Evolutionary conservation across 805 yeast genomes (phyloP), one percentile per base, ranked within the genome.

Genomic region (Saccharomycopsis capsularis): DNA sequence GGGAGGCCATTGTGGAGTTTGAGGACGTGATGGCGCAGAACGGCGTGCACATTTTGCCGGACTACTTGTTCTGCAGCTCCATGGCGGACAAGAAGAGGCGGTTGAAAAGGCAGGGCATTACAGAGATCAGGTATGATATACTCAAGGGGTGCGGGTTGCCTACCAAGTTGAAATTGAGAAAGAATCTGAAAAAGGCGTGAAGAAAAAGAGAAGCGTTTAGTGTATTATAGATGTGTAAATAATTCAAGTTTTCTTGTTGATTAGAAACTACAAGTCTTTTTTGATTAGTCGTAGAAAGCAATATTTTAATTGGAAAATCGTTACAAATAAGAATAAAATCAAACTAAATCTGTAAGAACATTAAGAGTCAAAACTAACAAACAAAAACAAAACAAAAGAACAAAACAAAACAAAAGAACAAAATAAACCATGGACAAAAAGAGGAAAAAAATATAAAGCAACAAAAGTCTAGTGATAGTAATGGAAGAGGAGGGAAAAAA

Each of bases 11-110:
- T 24, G 58, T 60, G n/a, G 61, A 63, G 3, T 61, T 81, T 2
- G 65, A 71, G n/a, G 59, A 62, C 2, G 58, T 66, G 11, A 58
- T 78, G 21, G 57, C 61, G 2, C 65, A 67, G 2, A 64, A 73
- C 9, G 67, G 40, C 16, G 23, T 51, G 25, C 19, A 46, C 11
- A 21, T 52, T 19, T 40, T 38, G 16, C 55, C 55, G n/a, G 50
- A 48, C 24, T 48, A 45, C 38, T 48, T 45, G n/a, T 52, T 47
- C 35, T 42, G 50, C 11, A 45, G 50, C 25, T 24, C 47, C 4
- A 27, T 27, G 23, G 19, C 44, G 15, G 43, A 41, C 4, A 16
- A 41, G 5, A 29, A 24, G 13, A 41, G 29, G 19, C 22, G 35
- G 11, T 19, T n/a, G 13, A 27, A 38, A 40, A 36, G 55, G 19